Percentiles rank a stretch among this genome's conserved stretches.
Conservation (phyloP, 306 rosid species). For the Albizia julibrissin region DNA sequence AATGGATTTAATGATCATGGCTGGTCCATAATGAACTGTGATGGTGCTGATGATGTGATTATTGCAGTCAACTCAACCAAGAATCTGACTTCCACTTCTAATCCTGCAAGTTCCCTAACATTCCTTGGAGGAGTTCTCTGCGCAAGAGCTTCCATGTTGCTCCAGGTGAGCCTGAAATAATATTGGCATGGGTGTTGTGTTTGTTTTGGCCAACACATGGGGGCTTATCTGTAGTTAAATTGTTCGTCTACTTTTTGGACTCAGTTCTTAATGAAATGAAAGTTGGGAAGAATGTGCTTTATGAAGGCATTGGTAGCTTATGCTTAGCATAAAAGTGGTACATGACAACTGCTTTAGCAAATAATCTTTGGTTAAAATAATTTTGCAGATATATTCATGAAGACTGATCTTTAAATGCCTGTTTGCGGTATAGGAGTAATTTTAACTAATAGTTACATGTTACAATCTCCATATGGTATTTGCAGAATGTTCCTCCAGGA, state of each 20-base stretch:
- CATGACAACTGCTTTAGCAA: not conserved
- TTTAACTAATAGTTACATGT: not conserved
- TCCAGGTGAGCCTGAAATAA: conserved; percentile 66
- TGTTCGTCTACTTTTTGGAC: not conserved
- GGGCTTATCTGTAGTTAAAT: not conserved
- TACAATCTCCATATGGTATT: conserved; percentile 18
- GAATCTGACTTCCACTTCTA: conserved; percentile 63
- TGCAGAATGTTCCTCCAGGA: conserved; percentile 91
- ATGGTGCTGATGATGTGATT: conserved; percentile 89
- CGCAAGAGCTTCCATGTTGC: conserved; percentile 97
- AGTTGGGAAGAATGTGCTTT: not conserved
- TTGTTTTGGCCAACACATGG: not conserved
- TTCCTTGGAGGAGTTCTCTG: conserved; percentile 92
- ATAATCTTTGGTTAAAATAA: not conserved
- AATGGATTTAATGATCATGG: conserved; percentile 98
- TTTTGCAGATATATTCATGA: not conserved
- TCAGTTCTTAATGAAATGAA: not conserved
- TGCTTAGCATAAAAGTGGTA: not conserved
- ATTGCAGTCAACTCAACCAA: conserved; percentile 77
- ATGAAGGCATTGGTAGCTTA: not conserved
- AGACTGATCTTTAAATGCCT: not conserved
- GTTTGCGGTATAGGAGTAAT: not conserved
- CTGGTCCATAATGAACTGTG: conserved; percentile 82
- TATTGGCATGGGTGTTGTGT: not conserved
- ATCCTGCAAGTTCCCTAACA: conserved; percentile 69